These are phyloP conservation scores for Teratosphaeria epicoccoides DNA, from an alignment of 2,329 filamentous ascomycete species.

Conservation along the genomic window DNA sequence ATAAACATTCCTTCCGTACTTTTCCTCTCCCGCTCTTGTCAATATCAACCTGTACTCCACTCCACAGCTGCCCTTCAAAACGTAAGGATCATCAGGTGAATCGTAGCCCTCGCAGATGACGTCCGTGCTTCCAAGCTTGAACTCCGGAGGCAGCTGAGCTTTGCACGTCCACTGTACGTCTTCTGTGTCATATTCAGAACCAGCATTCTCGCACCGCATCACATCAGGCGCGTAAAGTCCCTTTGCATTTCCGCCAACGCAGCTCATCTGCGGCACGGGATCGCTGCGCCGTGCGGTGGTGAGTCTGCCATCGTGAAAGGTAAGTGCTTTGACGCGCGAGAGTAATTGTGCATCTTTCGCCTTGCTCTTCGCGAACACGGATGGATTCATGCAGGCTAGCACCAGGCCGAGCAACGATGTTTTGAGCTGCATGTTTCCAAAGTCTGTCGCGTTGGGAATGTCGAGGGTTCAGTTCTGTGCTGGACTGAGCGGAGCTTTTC, in stretches of 20 bases:
- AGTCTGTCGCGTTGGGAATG: no score
- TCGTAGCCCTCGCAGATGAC: constrained; percentile 88
- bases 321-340: constrained; percentile 64
- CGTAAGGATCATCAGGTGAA: constrained; percentile 63
- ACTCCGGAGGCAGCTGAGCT: constrained; percentile 50
- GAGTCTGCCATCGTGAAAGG: constrained; percentile 55
- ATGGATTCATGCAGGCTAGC: background rate
- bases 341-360: constrained; percentile 45
- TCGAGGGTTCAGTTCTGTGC: no score
- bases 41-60: constrained; percentile 77
- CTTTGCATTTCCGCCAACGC: constrained; percentile 52
- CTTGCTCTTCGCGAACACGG: constrained; percentile 14
- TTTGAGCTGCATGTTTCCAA: background rate
- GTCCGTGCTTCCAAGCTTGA: constrained; percentile 74
- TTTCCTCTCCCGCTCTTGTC: constrained; percentile 63
- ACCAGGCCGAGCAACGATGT: background rate
- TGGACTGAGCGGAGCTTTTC: no score
- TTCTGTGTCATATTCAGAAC: constrained; percentile 64
- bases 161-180: constrained; percentile 89
- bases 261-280: constrained; percentile 63
- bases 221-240: constrained; percentile 63
- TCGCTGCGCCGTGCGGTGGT: constrained; percentile 68
- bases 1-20: constrained; percentile 44
- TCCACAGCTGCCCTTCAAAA: constrained; percentile 86
- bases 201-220: constrained; percentile 84